Evolutionary conservation across 768 basidiomycete genomes (phyloP).

Genomic region (Phaeotremella skinneri): DNA sequence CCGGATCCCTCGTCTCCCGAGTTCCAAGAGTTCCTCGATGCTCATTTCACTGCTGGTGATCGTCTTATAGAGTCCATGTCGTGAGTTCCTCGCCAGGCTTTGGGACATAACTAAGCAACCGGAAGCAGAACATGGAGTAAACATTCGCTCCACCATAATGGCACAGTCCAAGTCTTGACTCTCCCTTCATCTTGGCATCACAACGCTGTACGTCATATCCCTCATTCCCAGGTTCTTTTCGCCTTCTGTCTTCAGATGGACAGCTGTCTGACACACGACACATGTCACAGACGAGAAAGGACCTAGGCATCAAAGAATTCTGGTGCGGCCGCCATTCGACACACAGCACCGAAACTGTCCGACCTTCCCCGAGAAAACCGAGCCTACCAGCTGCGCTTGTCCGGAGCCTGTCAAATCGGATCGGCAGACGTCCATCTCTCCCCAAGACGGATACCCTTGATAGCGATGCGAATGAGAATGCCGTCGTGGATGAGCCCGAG

Average conservation of each 20-base stretch:
- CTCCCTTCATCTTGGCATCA: constrained; percentile 10
- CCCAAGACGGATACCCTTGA: constrained; percentile 1
- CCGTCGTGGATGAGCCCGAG: constrained; percentile 6
- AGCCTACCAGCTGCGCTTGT: constrained; percentile 9
- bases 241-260: not conserved
- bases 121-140: constrained; percentile 33
- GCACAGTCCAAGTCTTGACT: constrained; percentile 34
- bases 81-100: constrained; percentile 19
- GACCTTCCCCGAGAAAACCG: not conserved
- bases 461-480: constrained; percentile 8
- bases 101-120: not conserved
- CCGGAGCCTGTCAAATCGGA: constrained; percentile 10
- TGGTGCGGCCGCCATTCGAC: constrained; percentile 37
- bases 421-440: constrained; percentile 7
- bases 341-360: constrained; percentile 18
- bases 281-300: constrained; percentile 12
- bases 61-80: constrained; percentile 28
- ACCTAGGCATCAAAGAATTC: constrained; percentile 31
- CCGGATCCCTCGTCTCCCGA: constrained; percentile 25
- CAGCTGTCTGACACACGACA: not conserved
- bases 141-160: constrained; percentile 26
- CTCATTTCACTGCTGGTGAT: constrained; percentile 28
- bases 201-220: constrained; percentile 9
- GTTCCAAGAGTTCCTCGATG: constrained; percentile 32
- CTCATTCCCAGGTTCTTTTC: constrained; percentile 2